A percentile compares a stretch with the other conserved stretches of the same genome.
These are phyloP conservation scores for Aspergillus ochraceoroseus DNA, from an alignment of 2,329 filamentous ascomycete species.

Conservation along the genomic window DNA sequence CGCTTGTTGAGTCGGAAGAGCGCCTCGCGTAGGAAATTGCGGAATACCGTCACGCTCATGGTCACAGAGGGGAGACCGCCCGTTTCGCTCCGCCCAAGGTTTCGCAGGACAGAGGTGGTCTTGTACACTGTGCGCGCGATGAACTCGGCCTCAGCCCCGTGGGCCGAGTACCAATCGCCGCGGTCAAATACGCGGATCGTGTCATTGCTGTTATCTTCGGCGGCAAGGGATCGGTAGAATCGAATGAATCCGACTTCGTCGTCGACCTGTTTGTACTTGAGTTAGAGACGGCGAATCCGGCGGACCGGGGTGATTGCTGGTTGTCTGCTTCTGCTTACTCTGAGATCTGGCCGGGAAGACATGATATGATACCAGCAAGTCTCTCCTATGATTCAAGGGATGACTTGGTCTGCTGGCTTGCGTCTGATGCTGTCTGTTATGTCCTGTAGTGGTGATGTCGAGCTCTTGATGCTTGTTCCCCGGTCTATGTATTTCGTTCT, in stretches of 20 bases:
- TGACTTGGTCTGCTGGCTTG: slow-evolving; percentile 12
- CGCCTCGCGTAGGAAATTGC: slow-evolving; percentile 90
- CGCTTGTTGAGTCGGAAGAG: slow-evolving; percentile 87
- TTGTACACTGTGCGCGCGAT: slow-evolving; percentile 74
- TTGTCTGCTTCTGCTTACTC: slow-evolving; percentile 49
- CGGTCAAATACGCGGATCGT: slow-evolving; percentile 90
- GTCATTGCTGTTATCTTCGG: slow-evolving; percentile 26
- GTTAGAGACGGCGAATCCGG: background rate
- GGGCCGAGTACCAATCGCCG: slow-evolving; percentile 83
- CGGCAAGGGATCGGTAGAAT: slow-evolving; percentile 82
- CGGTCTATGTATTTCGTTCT: background rate
- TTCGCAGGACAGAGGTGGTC: slow-evolving; percentile 89
- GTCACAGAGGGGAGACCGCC: slow-evolving; percentile 90
- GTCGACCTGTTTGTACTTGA: slow-evolving; percentile 61
- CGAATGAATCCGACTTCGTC: slow-evolving; percentile 96
- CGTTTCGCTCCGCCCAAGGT: slow-evolving; percentile 76
- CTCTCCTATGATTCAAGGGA: slow-evolving; percentile 12
- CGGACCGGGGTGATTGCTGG: background rate
- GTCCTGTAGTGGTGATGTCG: background rate
- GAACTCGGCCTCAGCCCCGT: slow-evolving; percentile 46
- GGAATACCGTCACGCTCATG: slow-evolving; percentile 90
- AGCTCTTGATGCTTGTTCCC: background rate
- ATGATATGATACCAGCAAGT: slow-evolving; percentile 56
- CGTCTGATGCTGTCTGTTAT: slow-evolving; percentile 2
- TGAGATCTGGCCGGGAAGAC: slow-evolving; percentile 68